Base-by-base conservation (phyloP, 2,329 filamentous ascomycete genomes). In the Colletotrichum acutatum region DNA sequence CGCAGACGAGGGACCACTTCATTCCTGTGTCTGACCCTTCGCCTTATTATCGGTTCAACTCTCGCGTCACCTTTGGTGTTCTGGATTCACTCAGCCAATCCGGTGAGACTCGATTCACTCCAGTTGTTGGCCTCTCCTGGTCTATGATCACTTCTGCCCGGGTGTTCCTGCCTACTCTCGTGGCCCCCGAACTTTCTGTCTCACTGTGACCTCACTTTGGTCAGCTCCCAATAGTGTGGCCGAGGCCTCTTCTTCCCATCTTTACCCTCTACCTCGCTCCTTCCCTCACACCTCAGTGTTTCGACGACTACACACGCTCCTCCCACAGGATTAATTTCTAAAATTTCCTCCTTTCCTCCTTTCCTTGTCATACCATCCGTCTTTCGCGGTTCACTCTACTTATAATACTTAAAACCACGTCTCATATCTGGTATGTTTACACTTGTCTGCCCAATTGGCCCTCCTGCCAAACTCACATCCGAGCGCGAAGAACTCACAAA, bases 161-260 rank as follows among this genome's bases (percentile, higher is more conserved):
- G 70, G 53, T 69, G 53, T 32, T 72, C 70, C 26, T 69, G 66
- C 59, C 66, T 64, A 57, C 56, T 61, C 61, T 65, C 32, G 70
- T 70, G 60, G 66, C 54, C 54, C 60, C 66, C 66, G 60, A 70
- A 56, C 42, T 30, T 59, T 42, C 34, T 70, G 70, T 72, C 52
- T 59, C 24, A 69, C 54, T 46, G 66, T 69, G 52, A 64, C 60
- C 54, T 60, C 66, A 60, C 66, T 60, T 61, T 34, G 65, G 54
- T 42, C 54, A 60, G 60, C 32, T 22, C 58, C 42, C 60, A 70
- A 59, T 26, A 69, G n/a, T 26, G 53, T 30, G 37, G 59, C 59
- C 32, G 59, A 63, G 58, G 64, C 49, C 46, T 52, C 46, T 56
- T 26, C 7, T n/a, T 28, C n/a, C 28, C 30, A 12, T 5, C n/a